Evolutionary conservation across 306 rosid species (phyloP), one percentile per base, ranked within the genome.

Genomic region (Senna siamea): DNA sequence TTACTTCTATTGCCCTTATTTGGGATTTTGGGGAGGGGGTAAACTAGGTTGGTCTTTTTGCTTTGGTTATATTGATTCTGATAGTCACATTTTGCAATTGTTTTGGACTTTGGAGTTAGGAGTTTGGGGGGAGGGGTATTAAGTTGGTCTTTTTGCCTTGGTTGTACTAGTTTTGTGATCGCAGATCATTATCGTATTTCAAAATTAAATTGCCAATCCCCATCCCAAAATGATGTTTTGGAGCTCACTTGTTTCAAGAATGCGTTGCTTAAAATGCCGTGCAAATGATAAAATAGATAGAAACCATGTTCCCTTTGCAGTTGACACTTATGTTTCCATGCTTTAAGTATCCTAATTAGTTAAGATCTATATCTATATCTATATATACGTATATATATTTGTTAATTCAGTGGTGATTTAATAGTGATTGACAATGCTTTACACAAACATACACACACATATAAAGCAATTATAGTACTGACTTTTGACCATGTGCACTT

Each of bases 241-340:
- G 9, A 19, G 61, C 43, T 40, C 43, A 17, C 44, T 63, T 1
- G 57, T 34, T 55, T 8, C 30, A 4, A 54, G 2, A 2, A 53
- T 66, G 10, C 8, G 66, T 60, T 74, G 12, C 19, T 22, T 44
- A 15, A n/a, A 12, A 43, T 23, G 47, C 8, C 51, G 22, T 34
- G 61, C n/a, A 52, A 54, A 43, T 32, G 67, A 59, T 14, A 37
- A 1, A 52, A 0, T 40, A 0, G 23, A 10, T 58, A 11, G 32
- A 66, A 22, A 13, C 30, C 30, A 26, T 26, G 3, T 26, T 26
- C 2, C 30, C 30, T 26, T 26, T 1, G 8, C 10, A 34, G 61
- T 26, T 51, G 60, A 37, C 35, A 67, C 22, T 66, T 7, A 1
- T 38, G 30, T 67, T 58, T 68, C 26, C 44, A 50, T 61, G 63